Conservation (phyloP, 441 rosid species). For the Pelargonium fulgidum region DNA sequence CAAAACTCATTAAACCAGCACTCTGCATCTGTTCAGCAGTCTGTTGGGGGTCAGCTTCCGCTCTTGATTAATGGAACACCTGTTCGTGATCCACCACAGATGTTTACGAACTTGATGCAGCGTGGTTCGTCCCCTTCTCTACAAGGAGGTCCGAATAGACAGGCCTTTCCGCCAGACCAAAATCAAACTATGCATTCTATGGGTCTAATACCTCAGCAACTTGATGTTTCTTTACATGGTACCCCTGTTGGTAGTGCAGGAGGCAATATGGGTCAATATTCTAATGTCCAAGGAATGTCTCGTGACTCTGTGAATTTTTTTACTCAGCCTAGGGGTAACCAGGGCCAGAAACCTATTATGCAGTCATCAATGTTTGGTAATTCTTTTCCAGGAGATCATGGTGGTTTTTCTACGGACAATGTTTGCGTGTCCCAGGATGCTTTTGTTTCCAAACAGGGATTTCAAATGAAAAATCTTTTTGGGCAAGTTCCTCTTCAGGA, state of each 20-base stretch:
- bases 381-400: conserved; percentile 29
- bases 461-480: conserved; percentile 32
- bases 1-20: conserved; percentile 37
- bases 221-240: conserved; percentile 39
- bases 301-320: conserved; percentile 30
- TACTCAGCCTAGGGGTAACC: conserved; percentile 24
- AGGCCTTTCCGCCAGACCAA: conserved; percentile 27
- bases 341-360: conserved; percentile 29
- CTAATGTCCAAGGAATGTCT: conserved; percentile 33
- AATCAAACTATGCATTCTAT: conserved; percentile 26
- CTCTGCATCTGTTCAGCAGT: conserved; percentile 29
- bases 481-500: conserved; percentile 30
- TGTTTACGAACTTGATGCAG: conserved; percentile 39
- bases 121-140: conserved; percentile 28
- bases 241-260: conserved; percentile 34
- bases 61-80: conserved; percentile 41
- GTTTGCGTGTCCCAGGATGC: conserved; percentile 27
- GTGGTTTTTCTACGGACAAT: conserved; percentile 30
- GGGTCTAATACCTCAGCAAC: conserved; percentile 30
- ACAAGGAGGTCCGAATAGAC: conserved; percentile 32
- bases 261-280: conserved; percentile 33
- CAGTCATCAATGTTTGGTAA: conserved; percentile 30
- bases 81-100: conserved; percentile 37
- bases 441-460: conserved; percentile 32
- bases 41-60: conserved; percentile 29